These are phyloP conservation scores for Chytriomyces hyalinus DNA, from an alignment of 192 early-diverging fungal genomes.

Conservation along the genomic window DNA sequence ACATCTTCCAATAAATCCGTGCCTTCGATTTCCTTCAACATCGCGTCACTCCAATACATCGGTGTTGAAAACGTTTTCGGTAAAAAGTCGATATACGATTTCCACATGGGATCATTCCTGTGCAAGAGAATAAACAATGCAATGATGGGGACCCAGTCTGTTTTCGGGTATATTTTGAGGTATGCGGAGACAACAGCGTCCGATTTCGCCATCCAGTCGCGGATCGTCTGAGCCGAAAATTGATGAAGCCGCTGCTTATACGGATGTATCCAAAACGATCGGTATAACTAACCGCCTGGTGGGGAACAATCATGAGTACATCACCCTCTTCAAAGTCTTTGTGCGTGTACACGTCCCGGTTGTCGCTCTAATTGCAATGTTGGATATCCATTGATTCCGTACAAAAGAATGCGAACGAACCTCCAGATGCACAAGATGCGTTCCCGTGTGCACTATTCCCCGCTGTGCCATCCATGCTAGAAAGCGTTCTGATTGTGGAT, in stretches of 20 bases:
- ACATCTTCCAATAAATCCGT: constrained; percentile 18
- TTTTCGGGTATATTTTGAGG: constrained; percentile 6
- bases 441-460: background rate
- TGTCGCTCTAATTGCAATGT: background rate
- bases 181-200: constrained; percentile 6
- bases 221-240: constrained; percentile 10
- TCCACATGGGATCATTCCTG: constrained; percentile 4
- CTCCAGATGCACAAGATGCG: background rate
- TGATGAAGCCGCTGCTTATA: too few relatives aligned
- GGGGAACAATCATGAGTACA: constrained; percentile 18
- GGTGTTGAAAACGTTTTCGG: constrained; percentile 2
- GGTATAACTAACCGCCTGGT: constrained; percentile 2
- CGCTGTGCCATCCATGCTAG: constrained; percentile 7
- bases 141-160: constrained; percentile 28
- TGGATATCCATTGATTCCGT: background rate
- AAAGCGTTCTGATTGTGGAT: background rate
- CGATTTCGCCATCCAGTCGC: constrained; percentile 13
- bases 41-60: constrained; percentile 11
- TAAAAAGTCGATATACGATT: constrained; percentile 10
- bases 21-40: constrained; percentile 7
- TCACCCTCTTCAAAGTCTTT: background rate
- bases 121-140: constrained; percentile 9
- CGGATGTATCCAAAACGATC: background rate
- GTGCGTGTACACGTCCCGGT: constrained; percentile 12
- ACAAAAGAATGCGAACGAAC: background rate